Base-by-base conservation (phyloP, 306 rosid species). In the Lagenaria siceraria region DNA sequence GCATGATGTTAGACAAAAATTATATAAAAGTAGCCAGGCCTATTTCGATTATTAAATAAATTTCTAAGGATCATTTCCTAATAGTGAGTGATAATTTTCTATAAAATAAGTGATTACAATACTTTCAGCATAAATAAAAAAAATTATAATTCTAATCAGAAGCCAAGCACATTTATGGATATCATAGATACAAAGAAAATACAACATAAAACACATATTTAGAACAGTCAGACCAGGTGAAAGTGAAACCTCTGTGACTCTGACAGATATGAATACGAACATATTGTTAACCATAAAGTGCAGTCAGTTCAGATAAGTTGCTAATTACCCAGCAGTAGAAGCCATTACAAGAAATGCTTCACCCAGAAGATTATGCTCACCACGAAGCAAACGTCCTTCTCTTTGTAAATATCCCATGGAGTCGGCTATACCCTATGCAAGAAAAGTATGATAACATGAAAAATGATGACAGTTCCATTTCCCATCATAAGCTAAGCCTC, bases 301-400 rank as follows among this genome's bases (percentile, higher is more conserved):
- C 51, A 74, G 48, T 33, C 64, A 33, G 64, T 29, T 53, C 51
- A 53, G 21, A 33, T 73, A 27, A 73, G 63, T 74, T 33, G 64
- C 29, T 42, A 74, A 82, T 86, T 92, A 95, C 97, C 99, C 99
- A 62, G 97, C 96, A 78, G 93, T 83, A 77, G 99, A 95, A 78
- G 97, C 97, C 99, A 95, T 92, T 64, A 95, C 77, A 61, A 95
- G 99, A 86, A 95, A 95, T 81, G 99, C 97, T 90, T 95, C 99
- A n/a, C 92, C 96, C 7, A 95, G 81, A 84, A 95, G 90, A 89
- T 95, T 95, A 79, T 95, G 99, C 83, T 95, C 99, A 74, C 97
- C 92, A 80, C 89, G 93, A 76, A 83, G 99, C 80, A 95, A 86
- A 74, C 91, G 54, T 60, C 97, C 97, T 77, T 90, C 97, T 87